Base-by-base conservation (phyloP, 2,329 filamentous ascomycete genomes). In the Ophiostoma fasciatum region DNA sequence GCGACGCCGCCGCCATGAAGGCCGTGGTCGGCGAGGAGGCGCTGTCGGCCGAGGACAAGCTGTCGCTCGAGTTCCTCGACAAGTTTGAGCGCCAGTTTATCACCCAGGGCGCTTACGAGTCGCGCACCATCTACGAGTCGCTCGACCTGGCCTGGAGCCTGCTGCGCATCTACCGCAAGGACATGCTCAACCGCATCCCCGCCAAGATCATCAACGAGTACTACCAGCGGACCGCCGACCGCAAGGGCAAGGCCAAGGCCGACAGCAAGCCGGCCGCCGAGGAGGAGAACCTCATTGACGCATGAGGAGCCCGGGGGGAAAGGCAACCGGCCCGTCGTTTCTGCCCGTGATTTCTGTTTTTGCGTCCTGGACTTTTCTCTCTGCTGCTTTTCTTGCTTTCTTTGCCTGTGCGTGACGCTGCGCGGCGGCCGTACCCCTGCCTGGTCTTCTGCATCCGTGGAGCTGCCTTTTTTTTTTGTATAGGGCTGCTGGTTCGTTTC, bases 41-140 rank as follows among this genome's bases (percentile, higher is more conserved):
- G 23, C 62, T 98, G 53, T 94, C 85, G 20, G 73, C 82, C 37
- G 90, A 98, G 63, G 90, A 98, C 64, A 96, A 96, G 68, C 74
- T 96, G 40, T 94, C 88, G 8, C 90, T 98, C 26, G 90, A 98
- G 60, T 98, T 98, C 68, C 65, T 98, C 50, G 88, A 96, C 55
- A 96, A 96, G 64, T 98, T 98, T 55, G 90, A 98, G 66, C 79
- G 82, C 45, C 83, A 81, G 40, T 98, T 96, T 62, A 93, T 98
- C 58, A 68, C 71, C 45, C 90, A 98, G 61, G 83, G 82, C 36
- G 66, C 85, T 14, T 98, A 98, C 63, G 90, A 98, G 62, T 79
- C 80, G 46, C 80, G 90, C 50, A 78, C 70, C 45, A 94, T 98
- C 54, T 87, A 74, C 60, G 90, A 98, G 60, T 93, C 84, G 31